A percentile compares a stretch with the other conserved stretches of the same genome.
These are phyloP conservation scores for Lasiodiplodia gonubiensis DNA, from an alignment of 2,329 filamentous ascomycete genomes.

Conservation along the genomic window DNA sequence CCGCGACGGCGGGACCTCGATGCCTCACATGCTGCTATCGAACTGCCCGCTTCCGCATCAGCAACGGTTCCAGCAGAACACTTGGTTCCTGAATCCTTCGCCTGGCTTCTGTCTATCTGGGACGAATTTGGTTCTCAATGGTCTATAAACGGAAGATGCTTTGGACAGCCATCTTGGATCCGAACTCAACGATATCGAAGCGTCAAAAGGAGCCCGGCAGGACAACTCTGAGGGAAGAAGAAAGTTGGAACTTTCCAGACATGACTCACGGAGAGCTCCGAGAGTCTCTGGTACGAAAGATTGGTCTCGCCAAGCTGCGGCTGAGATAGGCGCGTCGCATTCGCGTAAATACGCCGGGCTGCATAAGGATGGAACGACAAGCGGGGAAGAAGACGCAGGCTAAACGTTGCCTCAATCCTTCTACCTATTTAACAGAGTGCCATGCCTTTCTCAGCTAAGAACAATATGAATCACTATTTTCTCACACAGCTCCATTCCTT, in stretches of 20 bases:
- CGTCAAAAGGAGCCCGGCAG: background rate
- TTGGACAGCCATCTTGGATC: background rate
- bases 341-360: background rate
- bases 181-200: background rate
- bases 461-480: background rate
- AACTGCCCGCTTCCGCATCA: background rate
- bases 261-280: background rate
- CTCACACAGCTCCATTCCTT: background rate
- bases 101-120: background rate
- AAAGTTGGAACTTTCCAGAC: background rate
- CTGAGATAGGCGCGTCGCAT: constrained; percentile 12
- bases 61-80: background rate
- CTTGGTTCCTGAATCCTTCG: background rate
- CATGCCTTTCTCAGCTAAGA: background rate
- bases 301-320: constrained; percentile 10
- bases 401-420: background rate
- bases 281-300: background rate
- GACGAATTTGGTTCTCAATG: background rate
- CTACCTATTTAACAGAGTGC: background rate
- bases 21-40: background rate
- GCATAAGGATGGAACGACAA: background rate
- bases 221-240: background rate
- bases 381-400: constrained; percentile 7
- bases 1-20: background rate
- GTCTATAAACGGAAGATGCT: background rate